Base-by-base conservation (phyloP, 1,139 yeast genomes). In the Pichia terricola region DNA sequence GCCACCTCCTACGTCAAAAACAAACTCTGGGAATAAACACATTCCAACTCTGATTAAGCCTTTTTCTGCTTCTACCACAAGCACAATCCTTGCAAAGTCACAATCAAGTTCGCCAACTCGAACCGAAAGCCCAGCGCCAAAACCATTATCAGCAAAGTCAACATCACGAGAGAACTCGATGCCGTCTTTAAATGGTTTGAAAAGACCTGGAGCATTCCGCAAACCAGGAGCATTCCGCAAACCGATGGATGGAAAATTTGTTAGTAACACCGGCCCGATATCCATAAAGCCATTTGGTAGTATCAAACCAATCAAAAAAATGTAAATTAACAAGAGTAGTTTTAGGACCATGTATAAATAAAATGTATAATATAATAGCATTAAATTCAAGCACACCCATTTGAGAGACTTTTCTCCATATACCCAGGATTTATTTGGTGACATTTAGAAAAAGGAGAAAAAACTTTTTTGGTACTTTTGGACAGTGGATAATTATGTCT, bases 161-260 rank as follows among this genome's bases (percentile, higher is more conserved):
- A 16, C 22, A 16, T 16, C 22, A 16, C 22, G 22, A 16, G 22
- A 16, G 22, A 16, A 16, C 22, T 16, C 22, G 22, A 16, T 16
- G 22, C 22, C 22, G 22, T 16, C 22, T 16, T 34, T 22, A 7
- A n/a, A 7, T 34, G 45, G 44, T 1, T 28, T 44, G 25, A 44
- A 38, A 30, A 37, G 51, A 26, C 53, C 51, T 25, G 48, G 50
- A 4, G 50, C 52, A 1, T 62, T 75, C 36, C 64, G 72, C 53
- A 73, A 72, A 55, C 81, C 81, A 1, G 77, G 77, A 10, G 75
- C 76, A 30, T 70, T 74, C 57, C 68, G 70, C 50, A 65, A 59
- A 44, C 67, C 69, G 6, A 4, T 8, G n/a, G 36, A 26, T 11
- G 31, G 25, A 11, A 28, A 56, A 3, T 35, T 16, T 27, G n/a